Base-by-base conservation (phyloP, 176 grass and related monocot species). In the Bothriochloa decipiens region DNA sequence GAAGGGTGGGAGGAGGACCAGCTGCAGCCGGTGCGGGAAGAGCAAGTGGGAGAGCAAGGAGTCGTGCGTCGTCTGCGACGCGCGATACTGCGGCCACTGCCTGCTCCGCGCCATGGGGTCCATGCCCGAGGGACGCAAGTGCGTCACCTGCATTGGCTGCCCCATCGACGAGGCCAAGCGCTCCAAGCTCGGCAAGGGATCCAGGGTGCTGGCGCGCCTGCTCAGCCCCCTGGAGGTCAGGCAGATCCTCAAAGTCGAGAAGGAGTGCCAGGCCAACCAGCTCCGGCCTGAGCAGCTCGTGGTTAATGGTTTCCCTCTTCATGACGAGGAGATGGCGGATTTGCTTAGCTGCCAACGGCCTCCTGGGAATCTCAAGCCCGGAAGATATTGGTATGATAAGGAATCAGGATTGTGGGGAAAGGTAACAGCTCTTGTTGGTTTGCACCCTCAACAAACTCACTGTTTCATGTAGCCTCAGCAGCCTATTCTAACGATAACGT, bases 311-410 rank as follows among this genome's bases (percentile, higher is more conserved):
- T 90, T 11, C 76, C 89, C 93, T 50, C 85, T 98, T 33, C 70
- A 82, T 8, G 73, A 78, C 0, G 91, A 98, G 16, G 93, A 95
- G 91, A 95, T 98, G 96, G 32, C 65, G 0, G 91, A 89, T 26
- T 84, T 98, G 86, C 81, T 95, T 45, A 95, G 93, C 37, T 98
- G 96, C 76, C 76, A 84, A 22, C 78, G 89, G 70, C 96, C 96
- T 40, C 96, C 96, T 20, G 76, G 88, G 63, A 98, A 95, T 29
- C 86, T 98, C 68, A 98, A 94, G 74, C 96, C 96, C 35, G 96
- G 96, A n/a, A 91, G 83, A 20, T 98, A 98, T 81, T 98, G 96
- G 96, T 98, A 98, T 75, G 96, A 98, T 78, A 98, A 98, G 75
- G 96, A 98, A 81, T 95, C 96, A 1, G 96, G 96, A 41, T 63